A percentile compares a stretch with the other conserved stretches of the same genome.
phyloP scores from a whole-genome alignment of 768 basidiomycete genomes.

The Glaciozyma antarctica region DNA sequence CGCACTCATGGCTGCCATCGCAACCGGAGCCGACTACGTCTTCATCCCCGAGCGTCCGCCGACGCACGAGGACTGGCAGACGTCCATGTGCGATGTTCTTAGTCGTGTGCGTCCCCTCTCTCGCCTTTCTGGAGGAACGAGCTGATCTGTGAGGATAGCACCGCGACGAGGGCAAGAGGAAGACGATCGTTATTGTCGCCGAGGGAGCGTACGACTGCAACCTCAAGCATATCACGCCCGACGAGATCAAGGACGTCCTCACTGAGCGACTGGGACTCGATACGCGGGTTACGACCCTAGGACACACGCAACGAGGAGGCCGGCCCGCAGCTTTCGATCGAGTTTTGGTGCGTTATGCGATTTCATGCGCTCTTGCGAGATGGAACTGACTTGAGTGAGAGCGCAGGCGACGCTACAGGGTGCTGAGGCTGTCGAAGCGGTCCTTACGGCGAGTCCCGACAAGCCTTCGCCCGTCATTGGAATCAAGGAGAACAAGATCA shows the following conservation, averaged over 20 bases:
- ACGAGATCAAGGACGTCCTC: constrained; percentile 82
- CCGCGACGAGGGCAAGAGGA: constrained; percentile 82
- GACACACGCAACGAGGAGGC: constrained; percentile 93
- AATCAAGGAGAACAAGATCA: constrained; percentile 88
- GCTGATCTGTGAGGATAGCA: constrained; percentile 49
- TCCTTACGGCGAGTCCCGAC: constrained; percentile 73
- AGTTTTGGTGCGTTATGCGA: constrained; percentile 55
- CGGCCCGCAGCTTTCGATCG: constrained; percentile 87
- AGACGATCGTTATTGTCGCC: constrained; percentile 96
- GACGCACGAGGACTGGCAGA: constrained; percentile 68
- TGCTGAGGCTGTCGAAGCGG: constrained; percentile 78
- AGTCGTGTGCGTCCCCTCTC: constrained; percentile 51
- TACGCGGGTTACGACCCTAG: constrained; percentile 90
- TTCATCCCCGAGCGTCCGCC: constrained; percentile 96
- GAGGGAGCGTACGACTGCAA: constrained; percentile 85
- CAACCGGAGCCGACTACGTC: constrained; percentile 88
- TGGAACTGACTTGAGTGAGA: not conserved
- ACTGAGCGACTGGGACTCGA: constrained; percentile 79
- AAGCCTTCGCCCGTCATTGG: constrained; percentile 98
- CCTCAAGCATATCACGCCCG: constrained; percentile 83
- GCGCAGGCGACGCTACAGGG: constrained; percentile 88
- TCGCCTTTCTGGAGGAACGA: no score
- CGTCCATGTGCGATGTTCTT: constrained; percentile 78
- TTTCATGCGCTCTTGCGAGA: not conserved
- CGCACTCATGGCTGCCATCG: constrained; percentile 82